Conservation (phyloP, 768 basidiomycete species). For the Termitomyces titanicus region DNA sequence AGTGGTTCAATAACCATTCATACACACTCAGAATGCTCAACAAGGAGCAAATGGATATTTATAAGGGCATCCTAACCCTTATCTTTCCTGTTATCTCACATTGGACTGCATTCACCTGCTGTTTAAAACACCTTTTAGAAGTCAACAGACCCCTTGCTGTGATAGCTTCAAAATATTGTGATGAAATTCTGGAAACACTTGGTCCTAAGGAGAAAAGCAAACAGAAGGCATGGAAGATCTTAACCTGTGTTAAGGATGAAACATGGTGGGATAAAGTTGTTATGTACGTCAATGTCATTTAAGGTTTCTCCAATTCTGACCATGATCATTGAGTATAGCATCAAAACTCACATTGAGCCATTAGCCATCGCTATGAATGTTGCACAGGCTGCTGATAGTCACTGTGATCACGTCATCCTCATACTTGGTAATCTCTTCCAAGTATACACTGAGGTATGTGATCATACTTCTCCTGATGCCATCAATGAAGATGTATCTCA, state of each 20-base stretch:
- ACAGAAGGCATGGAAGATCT: background rate
- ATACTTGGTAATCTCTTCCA: conserved; percentile 5
- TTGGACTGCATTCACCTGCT: conserved; percentile 1
- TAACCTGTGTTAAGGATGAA: background rate
- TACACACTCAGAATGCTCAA: conserved; percentile 4
- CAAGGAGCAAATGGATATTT: background rate
- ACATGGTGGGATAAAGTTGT: background rate
- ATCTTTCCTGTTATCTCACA: background rate
- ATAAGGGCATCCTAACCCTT: background rate
- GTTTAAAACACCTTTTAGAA: background rate
- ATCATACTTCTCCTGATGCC: background rate
- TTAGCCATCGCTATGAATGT: conserved; percentile 8
- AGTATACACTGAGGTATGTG: background rate
- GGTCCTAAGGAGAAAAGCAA: background rate
- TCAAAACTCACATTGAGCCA: conserved; percentile 1
- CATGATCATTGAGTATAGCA: background rate
- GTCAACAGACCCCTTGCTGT: background rate
- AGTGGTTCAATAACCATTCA: conserved; percentile 10
- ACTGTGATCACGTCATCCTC: conserved; percentile 1
- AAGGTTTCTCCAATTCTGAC: background rate
- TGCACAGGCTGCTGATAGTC: conserved; percentile 1
- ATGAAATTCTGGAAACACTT: background rate
- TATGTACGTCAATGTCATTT: background rate
- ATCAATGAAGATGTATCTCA: background rate
- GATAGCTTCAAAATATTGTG: background rate